phyloP scores from a whole-genome alignment of 2,329 filamentous ascomycete genomes.

The Aschersonia sp. region DNA sequence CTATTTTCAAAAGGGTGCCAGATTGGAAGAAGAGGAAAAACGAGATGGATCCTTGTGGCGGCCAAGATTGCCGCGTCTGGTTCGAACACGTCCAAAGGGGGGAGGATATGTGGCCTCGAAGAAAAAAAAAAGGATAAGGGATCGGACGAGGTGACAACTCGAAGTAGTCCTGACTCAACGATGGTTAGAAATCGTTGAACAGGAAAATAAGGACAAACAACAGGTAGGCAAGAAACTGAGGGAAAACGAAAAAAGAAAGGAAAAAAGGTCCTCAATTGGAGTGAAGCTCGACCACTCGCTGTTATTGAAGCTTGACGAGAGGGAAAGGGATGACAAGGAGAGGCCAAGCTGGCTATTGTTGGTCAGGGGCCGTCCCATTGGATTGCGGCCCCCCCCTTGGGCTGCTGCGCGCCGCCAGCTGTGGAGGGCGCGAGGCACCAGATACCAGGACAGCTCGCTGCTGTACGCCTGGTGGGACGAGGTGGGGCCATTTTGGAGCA shows the following conservation, averaged over 20 bases:
- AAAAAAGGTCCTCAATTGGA: slow-evolving; percentile 9
- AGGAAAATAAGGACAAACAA: too few species aligned
- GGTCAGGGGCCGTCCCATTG: neutral
- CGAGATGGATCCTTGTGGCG: neutral
- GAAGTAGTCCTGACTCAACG: neutral
- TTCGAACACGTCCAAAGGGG: too few species aligned
- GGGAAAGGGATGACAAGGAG: slow-evolving; percentile 5
- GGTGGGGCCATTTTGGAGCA: too few species aligned
- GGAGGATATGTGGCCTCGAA: slow-evolving; percentile 1
- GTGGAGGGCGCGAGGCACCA: too few species aligned
- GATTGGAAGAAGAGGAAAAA: neutral
- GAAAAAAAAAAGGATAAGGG: slow-evolving; percentile 9
- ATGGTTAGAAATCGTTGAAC: too few species aligned
- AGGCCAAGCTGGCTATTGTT: slow-evolving; percentile 5
- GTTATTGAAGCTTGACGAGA: neutral
- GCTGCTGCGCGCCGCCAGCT: too few species aligned
- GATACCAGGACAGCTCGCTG: too few species aligned
- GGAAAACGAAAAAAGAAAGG: slow-evolving; percentile 5
- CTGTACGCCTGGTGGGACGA: too few species aligned
- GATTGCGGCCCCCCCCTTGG: too few species aligned
- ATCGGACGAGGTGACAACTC: slow-evolving; percentile 23
- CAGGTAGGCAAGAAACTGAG: slow-evolving; percentile 8
- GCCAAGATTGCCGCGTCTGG: too few species aligned
- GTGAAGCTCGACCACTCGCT: slow-evolving; percentile 4
- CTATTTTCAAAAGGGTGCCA: neutral